Evolutionary conservation across 2,329 filamentous ascomycete genomes (phyloP), one percentile per base, ranked within the genome.

Genomic region (Emergomyces orientalis): DNA sequence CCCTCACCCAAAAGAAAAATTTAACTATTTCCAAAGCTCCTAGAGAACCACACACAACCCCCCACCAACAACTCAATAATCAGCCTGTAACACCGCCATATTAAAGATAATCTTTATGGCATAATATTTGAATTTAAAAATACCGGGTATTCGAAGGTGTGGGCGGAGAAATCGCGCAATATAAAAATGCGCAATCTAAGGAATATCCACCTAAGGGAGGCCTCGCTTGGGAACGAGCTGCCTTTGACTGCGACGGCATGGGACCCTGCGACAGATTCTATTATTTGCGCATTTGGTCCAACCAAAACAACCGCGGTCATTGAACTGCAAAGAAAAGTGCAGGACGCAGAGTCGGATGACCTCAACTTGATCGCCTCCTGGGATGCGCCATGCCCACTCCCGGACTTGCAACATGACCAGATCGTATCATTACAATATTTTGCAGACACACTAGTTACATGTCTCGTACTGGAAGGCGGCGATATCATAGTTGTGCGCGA

Each of bases 401-500:
- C 91, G 64, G 86, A 91, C 70, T 78, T 96, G 67, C 74, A 80
- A 60, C 85, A 86, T 70, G 94, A 99, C 76, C 82, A 82, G 66
- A 82, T 97, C 64, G 76, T 96, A 62, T 86, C 82, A 71, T 78
- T 97, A 63, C 91, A 97, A 74, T 88, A 94, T 77, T 93, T 97
- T 73, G 84, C 87, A 51, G 93, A 96, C 72, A 88, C 84, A 32
- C 79, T 85, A 61, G 89, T 86, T 60, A 86, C 88, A 72, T 95
- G 90, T 73, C 78, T 99, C 34, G 86, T 97, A 63, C 80, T 99
- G 32, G 88, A 90, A 69, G 91, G 91, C 58, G 94, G 94, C 65
- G 93, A 99, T 76, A 93, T 99, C 66, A 79, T 97, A 65, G 82
- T 92, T 60, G 88, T 97, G 34, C 84, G 88, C 67, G 91, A 97